Conservation (phyloP, 1,284 basidiomycete genomes). For the Blastosporella zonata region DNA sequence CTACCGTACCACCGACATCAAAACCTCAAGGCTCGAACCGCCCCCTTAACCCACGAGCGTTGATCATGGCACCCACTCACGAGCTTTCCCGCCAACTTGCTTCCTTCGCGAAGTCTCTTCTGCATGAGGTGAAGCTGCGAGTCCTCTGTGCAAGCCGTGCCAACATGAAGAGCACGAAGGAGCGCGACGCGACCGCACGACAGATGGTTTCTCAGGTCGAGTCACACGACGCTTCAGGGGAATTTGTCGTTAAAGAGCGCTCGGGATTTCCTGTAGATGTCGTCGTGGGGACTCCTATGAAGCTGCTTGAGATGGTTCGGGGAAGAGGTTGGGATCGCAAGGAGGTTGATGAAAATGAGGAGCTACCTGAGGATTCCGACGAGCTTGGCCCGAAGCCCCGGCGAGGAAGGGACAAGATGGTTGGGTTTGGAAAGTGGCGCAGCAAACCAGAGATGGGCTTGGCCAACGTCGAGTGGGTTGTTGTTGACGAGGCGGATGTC, state of each 20-base stretch:
- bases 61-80: slow-evolving; percentile 85
- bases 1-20: slow-evolving; percentile 2
- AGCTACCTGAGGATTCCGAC: slow-evolving; percentile 23
- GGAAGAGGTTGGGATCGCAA: slow-evolving; percentile 66
- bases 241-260: slow-evolving; percentile 28
- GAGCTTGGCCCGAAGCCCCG: slow-evolving; percentile 24
- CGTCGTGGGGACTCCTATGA: slow-evolving; percentile 75
- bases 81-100: slow-evolving; percentile 82
- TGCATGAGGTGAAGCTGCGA: slow-evolving; percentile 74
- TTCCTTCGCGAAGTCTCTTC: slow-evolving; percentile 66
- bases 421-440: slow-evolving; percentile 31
- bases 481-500: slow-evolving; percentile 87
- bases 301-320: slow-evolving; percentile 66
- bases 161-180: slow-evolving; percentile 43
- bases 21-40: slow-evolving; percentile 16
- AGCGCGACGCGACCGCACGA: slow-evolving; percentile 39
- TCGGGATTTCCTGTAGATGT: slow-evolving; percentile 54
- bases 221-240: slow-evolving; percentile 24
- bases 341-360: slow-evolving; percentile 28
- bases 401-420: slow-evolving; percentile 33
- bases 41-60: slow-evolving; percentile 62
- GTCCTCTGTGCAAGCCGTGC: slow-evolving; percentile 67
- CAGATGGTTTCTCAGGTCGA: slow-evolving; percentile 45
- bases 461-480: slow-evolving; percentile 75
- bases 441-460: slow-evolving; percentile 56